phyloP scores from a whole-genome alignment of 345 rosid species.

The Citrus australasica region DNA sequence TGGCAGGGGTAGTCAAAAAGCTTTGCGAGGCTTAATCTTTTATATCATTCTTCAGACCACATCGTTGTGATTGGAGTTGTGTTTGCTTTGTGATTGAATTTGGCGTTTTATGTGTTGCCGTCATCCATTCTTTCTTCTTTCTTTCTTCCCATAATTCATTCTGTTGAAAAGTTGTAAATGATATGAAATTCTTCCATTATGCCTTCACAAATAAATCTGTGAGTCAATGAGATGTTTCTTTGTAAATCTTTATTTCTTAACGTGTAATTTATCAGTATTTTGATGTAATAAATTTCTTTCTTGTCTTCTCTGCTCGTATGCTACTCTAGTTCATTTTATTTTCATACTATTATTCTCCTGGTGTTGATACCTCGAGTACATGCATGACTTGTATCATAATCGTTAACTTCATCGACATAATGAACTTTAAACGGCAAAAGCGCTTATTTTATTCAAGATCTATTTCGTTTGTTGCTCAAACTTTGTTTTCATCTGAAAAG shows the following conservation, averaged over 20 bases:
- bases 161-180: slow-evolving; percentile 32
- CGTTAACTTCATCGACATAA: too few species aligned
- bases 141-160: not conserved
- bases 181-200: slow-evolving; percentile 13
- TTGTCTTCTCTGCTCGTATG: not conserved
- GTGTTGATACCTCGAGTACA: not conserved
- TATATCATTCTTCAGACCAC: not conserved
- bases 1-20: slow-evolving; percentile 65
- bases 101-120: slow-evolving; percentile 11
- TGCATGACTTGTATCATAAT: too few species aligned
- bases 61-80: slow-evolving; percentile 7
- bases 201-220: slow-evolving; percentile 10
- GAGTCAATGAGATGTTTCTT: slow-evolving; percentile 9
- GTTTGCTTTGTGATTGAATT: slow-evolving; percentile 23
- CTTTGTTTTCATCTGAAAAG: too few species aligned
- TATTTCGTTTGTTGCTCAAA: too few species aligned
- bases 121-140: not conserved
- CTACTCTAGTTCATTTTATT: not conserved
- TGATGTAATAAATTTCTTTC: slow-evolving; percentile 13
- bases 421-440: too few species aligned
- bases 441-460: too few species aligned
- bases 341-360: not conserved
- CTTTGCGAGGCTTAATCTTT: slow-evolving; percentile 31
- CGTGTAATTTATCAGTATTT: slow-evolving; percentile 9
- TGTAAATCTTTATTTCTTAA: slow-evolving; percentile 11